phyloP scores from a whole-genome alignment of 176 grass and related monocot species.

The Zoysia japonica region DNA sequence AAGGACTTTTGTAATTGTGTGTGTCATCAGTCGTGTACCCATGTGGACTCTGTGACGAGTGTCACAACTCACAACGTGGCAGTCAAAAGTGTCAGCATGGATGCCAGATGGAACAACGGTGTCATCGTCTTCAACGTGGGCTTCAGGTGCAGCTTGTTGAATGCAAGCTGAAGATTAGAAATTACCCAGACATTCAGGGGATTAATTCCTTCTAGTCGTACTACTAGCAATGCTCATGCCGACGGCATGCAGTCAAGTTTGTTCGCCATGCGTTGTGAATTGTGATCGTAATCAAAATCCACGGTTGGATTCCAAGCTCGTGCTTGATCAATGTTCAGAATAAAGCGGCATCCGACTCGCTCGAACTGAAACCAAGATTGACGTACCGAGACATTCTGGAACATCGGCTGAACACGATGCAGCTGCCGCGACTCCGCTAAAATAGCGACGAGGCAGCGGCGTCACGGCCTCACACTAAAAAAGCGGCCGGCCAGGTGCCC shows the following conservation, averaged over 20 bases:
- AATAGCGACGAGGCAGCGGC: not conserved
- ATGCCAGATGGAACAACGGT: not conserved
- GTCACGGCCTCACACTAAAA: not conserved
- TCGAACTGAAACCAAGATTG: not conserved
- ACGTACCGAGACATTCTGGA: not conserved
- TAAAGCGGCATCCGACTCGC: not conserved
- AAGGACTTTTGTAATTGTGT: not conserved
- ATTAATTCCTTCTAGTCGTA: not conserved
- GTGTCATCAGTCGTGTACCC: not conserved
- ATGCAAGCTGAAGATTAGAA: not conserved
- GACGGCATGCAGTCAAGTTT: not conserved
- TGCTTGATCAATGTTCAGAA: not conserved
- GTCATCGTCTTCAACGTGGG: not conserved
- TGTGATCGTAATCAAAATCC: not conserved
- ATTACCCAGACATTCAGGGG: not conserved
- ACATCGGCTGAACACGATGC: not conserved
- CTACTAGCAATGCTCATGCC: not conserved
- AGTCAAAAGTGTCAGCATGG: conserved; percentile 3
- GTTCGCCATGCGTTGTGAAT: not conserved
- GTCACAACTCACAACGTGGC: conserved; percentile 17
- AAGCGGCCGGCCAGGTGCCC: not conserved
- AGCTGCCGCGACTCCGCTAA: not conserved
- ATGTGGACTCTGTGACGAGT: not conserved
- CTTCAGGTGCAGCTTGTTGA: not conserved
- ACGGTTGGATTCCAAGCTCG: not conserved